A percentile compares a stretch with the other conserved stretches of the same genome.
Conservation (phyloP, 768 basidiomycete genomes). For the Boletus rex-veris region DNA sequence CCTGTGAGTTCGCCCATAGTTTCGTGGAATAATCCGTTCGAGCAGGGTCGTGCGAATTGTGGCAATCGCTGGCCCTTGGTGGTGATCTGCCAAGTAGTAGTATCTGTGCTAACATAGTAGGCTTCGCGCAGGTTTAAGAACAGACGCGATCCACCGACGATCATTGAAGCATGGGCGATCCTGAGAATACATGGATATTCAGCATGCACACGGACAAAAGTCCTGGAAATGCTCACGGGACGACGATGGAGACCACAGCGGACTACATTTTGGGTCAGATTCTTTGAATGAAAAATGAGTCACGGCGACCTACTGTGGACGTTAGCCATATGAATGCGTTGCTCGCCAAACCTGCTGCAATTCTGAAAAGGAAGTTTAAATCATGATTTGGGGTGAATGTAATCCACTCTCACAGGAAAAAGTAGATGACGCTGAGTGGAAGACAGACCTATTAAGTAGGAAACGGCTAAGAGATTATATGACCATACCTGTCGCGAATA, state of each 20-base stretch:
- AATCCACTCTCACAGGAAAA: not conserved
- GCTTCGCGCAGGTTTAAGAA: constrained; percentile 1
- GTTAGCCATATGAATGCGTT: not conserved
- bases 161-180: not conserved
- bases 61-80: not conserved
- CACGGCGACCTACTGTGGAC: not conserved
- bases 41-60: not conserved
- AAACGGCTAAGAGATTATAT: not conserved
- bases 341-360: not conserved
- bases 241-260: not conserved
- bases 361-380: not conserved
- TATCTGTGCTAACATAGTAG: not conserved
- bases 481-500: constrained; percentile 1
- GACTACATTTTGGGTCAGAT: too few species aligned
- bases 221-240: not conserved
- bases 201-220: not conserved
- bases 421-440: not conserved
- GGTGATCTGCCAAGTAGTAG: not conserved
- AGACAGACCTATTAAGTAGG: not conserved
- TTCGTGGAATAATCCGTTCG: not conserved
- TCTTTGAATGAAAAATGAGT: not conserved
- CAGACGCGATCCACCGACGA: not conserved
- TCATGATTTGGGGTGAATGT: not conserved
- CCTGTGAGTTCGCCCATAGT: not conserved
- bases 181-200: not conserved